These are phyloP conservation scores for Lasiodiplodia sp. DNA, from an alignment of 2,329 filamentous ascomycete genomes.

Conservation along the genomic window DNA sequence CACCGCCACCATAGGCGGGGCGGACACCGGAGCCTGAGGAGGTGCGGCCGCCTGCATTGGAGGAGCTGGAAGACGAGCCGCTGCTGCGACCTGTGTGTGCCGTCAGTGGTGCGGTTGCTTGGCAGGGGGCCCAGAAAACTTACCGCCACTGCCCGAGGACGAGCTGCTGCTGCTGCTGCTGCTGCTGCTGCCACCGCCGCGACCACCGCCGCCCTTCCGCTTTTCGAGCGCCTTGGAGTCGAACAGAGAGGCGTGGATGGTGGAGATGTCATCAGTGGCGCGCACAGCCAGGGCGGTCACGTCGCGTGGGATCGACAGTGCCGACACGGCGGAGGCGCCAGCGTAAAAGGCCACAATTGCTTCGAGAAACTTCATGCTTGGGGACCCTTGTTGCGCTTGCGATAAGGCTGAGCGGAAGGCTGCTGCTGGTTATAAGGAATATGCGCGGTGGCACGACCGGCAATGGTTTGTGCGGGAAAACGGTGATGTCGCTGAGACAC, in stretches of 20 bases:
- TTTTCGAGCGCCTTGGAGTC: slow-evolving; percentile 43
- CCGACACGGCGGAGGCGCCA: slow-evolving; percentile 13
- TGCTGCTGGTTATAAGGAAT: background rate
- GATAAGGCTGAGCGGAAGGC: background rate
- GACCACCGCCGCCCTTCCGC: slow-evolving; percentile 47
- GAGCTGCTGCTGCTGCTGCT: slow-evolving; percentile 1
- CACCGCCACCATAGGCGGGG: slow-evolving; percentile 67
- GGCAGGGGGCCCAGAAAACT: slow-evolving; percentile 6
- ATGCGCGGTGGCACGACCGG: background rate
- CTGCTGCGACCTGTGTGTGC: slow-evolving; percentile 32
- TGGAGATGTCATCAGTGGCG: slow-evolving; percentile 34
- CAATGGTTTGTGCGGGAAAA: background rate
- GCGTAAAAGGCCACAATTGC: slow-evolving; percentile 1
- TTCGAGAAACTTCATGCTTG: slow-evolving; percentile 19
- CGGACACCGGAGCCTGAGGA: slow-evolving; percentile 64
- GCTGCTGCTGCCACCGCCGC: slow-evolving; percentile 30
- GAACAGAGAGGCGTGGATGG: slow-evolving; percentile 35
- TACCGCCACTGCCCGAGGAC: background rate
- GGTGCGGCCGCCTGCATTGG: slow-evolving; percentile 52
- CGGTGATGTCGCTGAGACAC: slow-evolving; percentile 12
- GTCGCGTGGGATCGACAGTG: slow-evolving; percentile 31
- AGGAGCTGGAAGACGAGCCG: slow-evolving; percentile 26
- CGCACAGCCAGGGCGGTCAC: slow-evolving; percentile 37
- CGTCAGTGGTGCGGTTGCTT: slow-evolving; percentile 6
- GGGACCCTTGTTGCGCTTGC: background rate